Percentiles rank a stretch among this genome's conserved stretches.
These are phyloP conservation scores for Psilocybe tampanensis DNA, from an alignment of 768 basidiomycete species.

Conservation along the genomic window DNA sequence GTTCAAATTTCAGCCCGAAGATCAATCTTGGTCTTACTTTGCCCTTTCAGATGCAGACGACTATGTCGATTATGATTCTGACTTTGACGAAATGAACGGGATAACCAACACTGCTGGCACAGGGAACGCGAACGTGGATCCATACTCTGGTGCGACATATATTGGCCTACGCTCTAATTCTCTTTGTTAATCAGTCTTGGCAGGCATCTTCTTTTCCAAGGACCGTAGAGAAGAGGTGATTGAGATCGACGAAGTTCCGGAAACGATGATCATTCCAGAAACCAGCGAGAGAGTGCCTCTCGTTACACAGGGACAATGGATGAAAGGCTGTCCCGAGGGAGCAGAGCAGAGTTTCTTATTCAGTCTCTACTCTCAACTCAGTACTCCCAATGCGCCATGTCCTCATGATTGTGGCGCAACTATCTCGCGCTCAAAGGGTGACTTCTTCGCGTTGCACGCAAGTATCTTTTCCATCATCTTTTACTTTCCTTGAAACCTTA, in stretches of 20 bases:
- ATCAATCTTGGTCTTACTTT: not conserved
- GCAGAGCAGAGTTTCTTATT: slow-evolving; percentile 90
- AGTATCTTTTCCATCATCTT: slow-evolving; percentile 30
- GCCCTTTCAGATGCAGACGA: slow-evolving; percentile 42
- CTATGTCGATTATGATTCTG: slow-evolving; percentile 83
- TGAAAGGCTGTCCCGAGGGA: slow-evolving; percentile 96
- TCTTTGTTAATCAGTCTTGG: not conserved
- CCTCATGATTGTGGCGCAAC: slow-evolving; percentile 74
- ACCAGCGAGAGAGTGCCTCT: slow-evolving; percentile 54
- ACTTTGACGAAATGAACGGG: slow-evolving; percentile 53
- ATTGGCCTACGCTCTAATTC: not conserved
- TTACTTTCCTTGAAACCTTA: slow-evolving; percentile 13
- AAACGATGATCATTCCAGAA: slow-evolving; percentile 46
- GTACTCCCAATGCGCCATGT: slow-evolving; percentile 64
- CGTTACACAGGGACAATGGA: slow-evolving; percentile 92
- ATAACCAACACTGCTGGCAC: slow-evolving; percentile 32
- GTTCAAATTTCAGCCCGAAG: not conserved
- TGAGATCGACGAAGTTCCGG: slow-evolving; percentile 84
- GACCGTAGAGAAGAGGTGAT: slow-evolving; percentile 91
- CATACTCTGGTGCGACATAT: slow-evolving; percentile 71
- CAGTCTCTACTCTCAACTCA: slow-evolving; percentile 76
- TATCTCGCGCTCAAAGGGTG: slow-evolving; percentile 62
- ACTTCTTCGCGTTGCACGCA: slow-evolving; percentile 86
- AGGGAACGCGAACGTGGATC: slow-evolving; percentile 68
- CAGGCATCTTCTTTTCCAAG: slow-evolving; percentile 95